Conservation (phyloP, 108 stramenopile genomes). For the Pseudonitzschia multiseries region DNA sequence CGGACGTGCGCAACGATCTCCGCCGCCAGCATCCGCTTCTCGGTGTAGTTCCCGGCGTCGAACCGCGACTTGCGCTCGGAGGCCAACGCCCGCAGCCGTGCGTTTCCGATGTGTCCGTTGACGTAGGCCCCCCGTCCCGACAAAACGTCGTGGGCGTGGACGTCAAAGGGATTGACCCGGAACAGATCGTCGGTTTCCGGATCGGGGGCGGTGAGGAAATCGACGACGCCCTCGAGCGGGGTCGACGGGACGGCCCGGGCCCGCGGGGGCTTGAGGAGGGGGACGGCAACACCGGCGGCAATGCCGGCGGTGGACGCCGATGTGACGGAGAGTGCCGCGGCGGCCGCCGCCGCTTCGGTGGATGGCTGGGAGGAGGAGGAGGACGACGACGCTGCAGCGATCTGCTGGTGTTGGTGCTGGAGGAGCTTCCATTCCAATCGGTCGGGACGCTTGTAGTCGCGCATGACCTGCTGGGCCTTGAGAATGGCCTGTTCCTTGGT, state of each 20-base stretch:
- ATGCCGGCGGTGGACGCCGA: neutral
- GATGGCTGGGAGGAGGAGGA: neutral
- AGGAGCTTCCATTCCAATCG: conserved; percentile 48
- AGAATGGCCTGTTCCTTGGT: conserved; percentile 63
- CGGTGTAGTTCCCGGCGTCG: conserved; percentile 59
- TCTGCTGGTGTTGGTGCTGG: neutral
- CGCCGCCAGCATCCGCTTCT: conserved; percentile 66
- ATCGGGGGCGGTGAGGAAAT: neutral
- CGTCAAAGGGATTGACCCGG: conserved; percentile 49
- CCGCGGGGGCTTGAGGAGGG: neutral
- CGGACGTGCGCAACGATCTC: conserved; percentile 69
- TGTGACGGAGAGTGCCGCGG: too few species aligned
- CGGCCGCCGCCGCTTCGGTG: neutral
- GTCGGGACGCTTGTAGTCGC: conserved; percentile 78
- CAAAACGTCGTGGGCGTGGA: conserved; percentile 57
- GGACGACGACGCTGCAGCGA: neutral
- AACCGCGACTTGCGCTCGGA: conserved; percentile 57
- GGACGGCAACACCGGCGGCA: neutral
- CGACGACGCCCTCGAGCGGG: conserved; percentile 12
- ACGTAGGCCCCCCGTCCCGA: conserved; percentile 51
- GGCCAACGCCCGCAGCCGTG: conserved; percentile 50
- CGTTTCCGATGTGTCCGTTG: conserved; percentile 29
- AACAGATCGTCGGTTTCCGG: conserved; percentile 3
- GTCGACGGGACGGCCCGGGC: neutral
- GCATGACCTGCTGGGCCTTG: conserved; percentile 76